Percentiles rank a stretch among this genome's conserved stretches.
These are phyloP conservation scores for Hypericum perforatum DNA, from an alignment of 345 rosid species.

Conservation along the genomic window DNA sequence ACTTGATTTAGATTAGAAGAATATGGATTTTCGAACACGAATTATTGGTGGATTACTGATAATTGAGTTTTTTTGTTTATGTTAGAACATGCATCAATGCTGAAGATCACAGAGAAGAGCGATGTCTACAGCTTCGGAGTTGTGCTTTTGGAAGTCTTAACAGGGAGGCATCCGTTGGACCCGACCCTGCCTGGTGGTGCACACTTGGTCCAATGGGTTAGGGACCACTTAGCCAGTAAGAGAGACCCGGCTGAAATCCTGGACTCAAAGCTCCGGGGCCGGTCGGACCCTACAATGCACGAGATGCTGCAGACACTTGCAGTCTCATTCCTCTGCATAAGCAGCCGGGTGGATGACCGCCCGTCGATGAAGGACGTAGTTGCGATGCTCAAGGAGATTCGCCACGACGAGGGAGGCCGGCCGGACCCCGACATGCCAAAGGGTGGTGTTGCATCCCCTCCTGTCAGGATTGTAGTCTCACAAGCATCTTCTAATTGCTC, in stretches of 20 bases:
- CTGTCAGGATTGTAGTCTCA: conserved; percentile 34
- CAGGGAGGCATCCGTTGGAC: conserved; percentile 88
- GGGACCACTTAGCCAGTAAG: conserved; percentile 60
- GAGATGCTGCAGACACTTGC: conserved; percentile 90
- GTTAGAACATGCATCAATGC: conserved; percentile 76
- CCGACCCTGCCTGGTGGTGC: conserved; percentile 79
- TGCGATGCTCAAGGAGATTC: conserved; percentile 86
- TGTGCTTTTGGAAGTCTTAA: conserved; percentile 67
- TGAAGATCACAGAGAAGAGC: conserved; percentile 67
- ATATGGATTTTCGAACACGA: too few relatives aligned
- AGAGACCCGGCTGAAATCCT: conserved; percentile 55
- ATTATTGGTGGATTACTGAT: neutral
- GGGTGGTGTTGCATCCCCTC: conserved; percentile 27
- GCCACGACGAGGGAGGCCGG: conserved; percentile 36
- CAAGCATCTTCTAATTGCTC: conserved; percentile 74
- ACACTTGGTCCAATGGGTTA: conserved; percentile 78
- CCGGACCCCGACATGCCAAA: conserved; percentile 37
- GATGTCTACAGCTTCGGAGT: conserved; percentile 91
- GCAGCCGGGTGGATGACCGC: conserved; percentile 47
- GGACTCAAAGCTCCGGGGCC: conserved; percentile 63
- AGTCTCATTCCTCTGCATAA: conserved; percentile 69
- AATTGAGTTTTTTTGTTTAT: neutral
- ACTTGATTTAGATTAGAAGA: neutral
- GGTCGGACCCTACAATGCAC: conserved; percentile 71
- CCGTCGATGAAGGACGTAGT: conserved; percentile 84